Evolutionary conservation across 768 basidiomycete species (phyloP).

Genomic region (Sarcomyxa edulis): DNA sequence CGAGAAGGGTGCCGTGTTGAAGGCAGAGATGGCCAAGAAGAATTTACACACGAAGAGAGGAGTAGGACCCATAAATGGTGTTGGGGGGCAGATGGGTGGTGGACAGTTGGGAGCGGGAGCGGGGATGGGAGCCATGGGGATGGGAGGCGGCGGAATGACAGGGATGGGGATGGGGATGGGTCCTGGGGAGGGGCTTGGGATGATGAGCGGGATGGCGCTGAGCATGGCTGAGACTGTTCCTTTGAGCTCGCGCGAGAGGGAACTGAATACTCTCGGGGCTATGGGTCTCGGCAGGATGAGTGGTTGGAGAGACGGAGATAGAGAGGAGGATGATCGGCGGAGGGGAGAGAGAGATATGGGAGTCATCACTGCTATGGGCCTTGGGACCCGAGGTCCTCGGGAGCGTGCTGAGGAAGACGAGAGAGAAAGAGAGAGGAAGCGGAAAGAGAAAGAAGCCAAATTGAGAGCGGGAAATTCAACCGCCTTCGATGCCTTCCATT

Average conservation of each 20-base stretch:
- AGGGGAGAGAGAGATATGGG: slow-evolving; percentile 30
- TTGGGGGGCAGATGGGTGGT: slow-evolving; percentile 12
- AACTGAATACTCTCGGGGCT: slow-evolving; percentile 39
- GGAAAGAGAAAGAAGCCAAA: slow-evolving; percentile 49
- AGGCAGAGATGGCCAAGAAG: slow-evolving; percentile 99
- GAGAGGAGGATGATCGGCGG: slow-evolving; percentile 43
- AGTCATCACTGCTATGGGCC: slow-evolving; percentile 33
- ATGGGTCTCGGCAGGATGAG: slow-evolving; percentile 36
- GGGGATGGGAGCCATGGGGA: neutral
- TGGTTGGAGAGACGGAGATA: slow-evolving; percentile 30
- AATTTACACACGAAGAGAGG: slow-evolving; percentile 94
- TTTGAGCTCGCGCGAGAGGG: slow-evolving; percentile 41
- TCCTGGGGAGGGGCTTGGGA: neutral
- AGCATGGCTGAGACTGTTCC: slow-evolving; percentile 17
- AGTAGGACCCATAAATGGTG: slow-evolving; percentile 58
- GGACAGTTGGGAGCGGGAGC: no score
- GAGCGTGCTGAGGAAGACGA: slow-evolving; percentile 64
- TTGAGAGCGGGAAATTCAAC: slow-evolving; percentile 35
- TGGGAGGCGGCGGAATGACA: slow-evolving; percentile 1
- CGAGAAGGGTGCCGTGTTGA: slow-evolving; percentile 87
- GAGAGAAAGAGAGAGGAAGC: slow-evolving; percentile 40
- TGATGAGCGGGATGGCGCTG: slow-evolving; percentile 11
- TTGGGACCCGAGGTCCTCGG: slow-evolving; percentile 46
- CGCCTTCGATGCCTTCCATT: slow-evolving; percentile 79
- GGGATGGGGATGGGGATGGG: neutral